Evolutionary conservation across 352 stramenopile genomes (phyloP).

Genomic region (Salisapilia sapeloensis): DNA sequence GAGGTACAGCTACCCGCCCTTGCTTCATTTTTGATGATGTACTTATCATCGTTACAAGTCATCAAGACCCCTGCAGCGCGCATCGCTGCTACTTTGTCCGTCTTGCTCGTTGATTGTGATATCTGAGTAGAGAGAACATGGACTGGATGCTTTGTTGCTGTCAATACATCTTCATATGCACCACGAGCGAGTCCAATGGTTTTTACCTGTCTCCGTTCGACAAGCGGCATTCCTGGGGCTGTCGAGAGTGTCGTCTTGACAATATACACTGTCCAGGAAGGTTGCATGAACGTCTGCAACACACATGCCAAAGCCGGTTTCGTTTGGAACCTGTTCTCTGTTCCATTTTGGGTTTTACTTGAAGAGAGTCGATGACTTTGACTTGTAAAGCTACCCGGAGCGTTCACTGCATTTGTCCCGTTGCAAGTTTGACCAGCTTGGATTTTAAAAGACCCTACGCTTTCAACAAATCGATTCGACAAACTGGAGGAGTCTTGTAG

Average conservation of each 20-base stretch:
- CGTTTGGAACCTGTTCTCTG: too few relatives aligned
- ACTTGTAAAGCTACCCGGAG: too few relatives aligned
- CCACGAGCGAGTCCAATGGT: slow-evolving; percentile 18
- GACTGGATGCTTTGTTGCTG: slow-evolving; percentile 20
- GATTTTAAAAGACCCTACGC: too few relatives aligned
- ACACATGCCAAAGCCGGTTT: slow-evolving; percentile 38
- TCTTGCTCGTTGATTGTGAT: slow-evolving; percentile 3
- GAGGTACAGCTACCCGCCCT: neutral
- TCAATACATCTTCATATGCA: slow-evolving; percentile 43
- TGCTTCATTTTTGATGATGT: slow-evolving; percentile 1
- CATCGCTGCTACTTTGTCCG: neutral
- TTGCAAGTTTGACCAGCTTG: too few relatives aligned
- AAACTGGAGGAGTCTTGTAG: too few relatives aligned
- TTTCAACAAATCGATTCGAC: too few relatives aligned
- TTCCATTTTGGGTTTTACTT: too few relatives aligned
- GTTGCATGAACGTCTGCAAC: slow-evolving; percentile 31
- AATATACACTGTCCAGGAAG: slow-evolving; percentile 54
- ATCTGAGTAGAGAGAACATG: slow-evolving; percentile 1
- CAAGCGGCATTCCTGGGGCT: slow-evolving; percentile 30
- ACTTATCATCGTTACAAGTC: slow-evolving; percentile 2
- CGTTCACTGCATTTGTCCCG: too few relatives aligned
- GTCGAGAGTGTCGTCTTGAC: slow-evolving; percentile 53
- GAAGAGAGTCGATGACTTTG: too few relatives aligned
- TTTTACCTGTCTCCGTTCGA: slow-evolving; percentile 56
- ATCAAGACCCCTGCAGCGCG: slow-evolving; percentile 2